A percentile compares a stretch with the other conserved stretches of the same genome.
These are phyloP conservation scores for Parastagonospora avenae DNA, from an alignment of 2,329 filamentous ascomycete species.

Conservation along the genomic window DNA sequence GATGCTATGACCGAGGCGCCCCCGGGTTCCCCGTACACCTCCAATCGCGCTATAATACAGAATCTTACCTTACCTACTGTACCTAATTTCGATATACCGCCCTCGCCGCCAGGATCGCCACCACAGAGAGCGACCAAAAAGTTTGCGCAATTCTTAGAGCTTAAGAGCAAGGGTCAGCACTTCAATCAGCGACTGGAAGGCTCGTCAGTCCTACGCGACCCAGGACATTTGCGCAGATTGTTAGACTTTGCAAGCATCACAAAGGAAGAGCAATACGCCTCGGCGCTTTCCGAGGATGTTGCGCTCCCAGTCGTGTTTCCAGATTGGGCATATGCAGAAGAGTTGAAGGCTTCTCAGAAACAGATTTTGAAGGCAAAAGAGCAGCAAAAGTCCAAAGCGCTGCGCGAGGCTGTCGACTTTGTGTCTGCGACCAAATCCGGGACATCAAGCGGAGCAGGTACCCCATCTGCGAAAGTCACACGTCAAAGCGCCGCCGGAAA, in stretches of 20 bases:
- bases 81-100: constrained; percentile 75
- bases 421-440: constrained; percentile 36
- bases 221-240: constrained; percentile 72
- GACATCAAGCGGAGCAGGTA: constrained; percentile 28
- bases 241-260: constrained; percentile 69
- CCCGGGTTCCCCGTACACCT: constrained; percentile 68
- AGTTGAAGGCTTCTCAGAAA: constrained; percentile 49
- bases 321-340: constrained; percentile 51
- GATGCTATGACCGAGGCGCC: constrained; percentile 21
- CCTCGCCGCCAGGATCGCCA: constrained; percentile 67
- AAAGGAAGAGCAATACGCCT: constrained; percentile 67
- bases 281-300: constrained; percentile 54
- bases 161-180: constrained; percentile 78
- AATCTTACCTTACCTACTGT: constrained; percentile 74
- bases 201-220: constrained; percentile 72
- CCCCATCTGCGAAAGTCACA: constrained; percentile 22
- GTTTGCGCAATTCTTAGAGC: constrained; percentile 72
- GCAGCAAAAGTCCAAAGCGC: constrained; percentile 32
- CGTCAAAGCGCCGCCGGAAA: constrained; percentile 25
- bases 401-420: constrained; percentile 41
- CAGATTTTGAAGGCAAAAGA: constrained; percentile 40
- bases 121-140: constrained; percentile 62
- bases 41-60: constrained; percentile 67
- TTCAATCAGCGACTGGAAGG: constrained; percentile 77
- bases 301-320: constrained; percentile 50